Base-by-base conservation (phyloP, 169 alveolate genomes). In the Plasmodium coatneyi region DNA sequence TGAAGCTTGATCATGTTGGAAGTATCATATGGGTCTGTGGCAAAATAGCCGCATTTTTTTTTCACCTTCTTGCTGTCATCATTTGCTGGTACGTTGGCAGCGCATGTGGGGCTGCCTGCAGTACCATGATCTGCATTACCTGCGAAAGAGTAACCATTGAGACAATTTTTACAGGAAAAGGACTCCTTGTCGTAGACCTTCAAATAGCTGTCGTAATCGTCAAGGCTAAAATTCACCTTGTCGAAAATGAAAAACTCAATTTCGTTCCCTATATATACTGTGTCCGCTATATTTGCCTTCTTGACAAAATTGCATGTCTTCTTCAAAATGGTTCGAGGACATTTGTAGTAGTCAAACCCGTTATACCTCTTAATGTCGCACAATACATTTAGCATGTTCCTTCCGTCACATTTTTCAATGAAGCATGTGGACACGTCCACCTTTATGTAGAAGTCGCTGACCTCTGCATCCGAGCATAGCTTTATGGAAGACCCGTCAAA, bases 231-330 rank as follows among this genome's bases (percentile, higher is more conserved):
- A 76, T 92, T 80, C 12, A 94, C 97, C 56, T 93, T 83, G 86
- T 97, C 97, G 74, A 96, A 96, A 28, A 96, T 83, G 93, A 96
- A 97, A 72, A 97, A 95, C 74, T 97, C 98, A 56, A 96, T 83
- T 81, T 97, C 98, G 16, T 96, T 96, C 3, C 98, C 98, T 43
- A 96, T 74, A 84, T n/a, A 82, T n/a, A 93, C 54, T 2, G 5
- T 93, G 71, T 93, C 96, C 22, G 84, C 92, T 28, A 93, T 22
- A 30, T 87, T 87, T 39, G 46, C 71, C 39, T 43, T 46, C 71
- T 87, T 83, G 22, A 93, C 34, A 66, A 70, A 92, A n/a, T 70
- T 89, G 46, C 83, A 76, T 22, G 92, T 34, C 32, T 83, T 86
- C 46, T 79, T 80, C 34, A 94, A 83, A 19, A 95, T 92, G 1